Conservation (phyloP, 371 early-diverging fungal genomes). For the Rhizopus arrhizus region DNA sequence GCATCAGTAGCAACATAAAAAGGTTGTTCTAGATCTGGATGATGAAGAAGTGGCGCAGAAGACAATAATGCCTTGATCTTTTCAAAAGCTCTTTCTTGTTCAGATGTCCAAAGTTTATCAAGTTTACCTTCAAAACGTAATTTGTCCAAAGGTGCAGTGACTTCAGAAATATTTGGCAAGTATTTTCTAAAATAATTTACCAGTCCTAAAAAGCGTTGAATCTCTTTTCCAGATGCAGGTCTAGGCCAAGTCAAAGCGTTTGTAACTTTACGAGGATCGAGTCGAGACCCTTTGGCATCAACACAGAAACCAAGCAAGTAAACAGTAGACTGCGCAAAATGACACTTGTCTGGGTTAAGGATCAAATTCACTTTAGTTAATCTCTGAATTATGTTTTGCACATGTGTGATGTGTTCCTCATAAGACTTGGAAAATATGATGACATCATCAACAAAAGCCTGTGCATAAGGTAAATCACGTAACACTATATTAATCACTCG, state of each 20-base stretch:
- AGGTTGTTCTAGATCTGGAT: too few species aligned
- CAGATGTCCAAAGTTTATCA: background rate
- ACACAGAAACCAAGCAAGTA: constrained; percentile 22
- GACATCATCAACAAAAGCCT: constrained; percentile 20
- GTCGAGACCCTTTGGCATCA: constrained; percentile 9
- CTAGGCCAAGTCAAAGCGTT: constrained; percentile 20
- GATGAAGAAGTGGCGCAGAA: too few species aligned
- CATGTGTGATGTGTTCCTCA: constrained; percentile 12
- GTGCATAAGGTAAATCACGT: constrained; percentile 2
- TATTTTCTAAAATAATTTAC: constrained; percentile 28
- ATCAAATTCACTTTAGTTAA: constrained; percentile 23
- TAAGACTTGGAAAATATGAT: background rate
- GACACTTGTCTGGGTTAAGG: constrained; percentile 23
- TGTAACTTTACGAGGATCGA: constrained; percentile 19
- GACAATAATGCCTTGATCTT: too few species aligned
- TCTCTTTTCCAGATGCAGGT: constrained; percentile 21
- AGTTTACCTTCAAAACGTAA: constrained; percentile 13
- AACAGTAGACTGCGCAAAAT: constrained; percentile 8
- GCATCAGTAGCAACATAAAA: constrained; percentile 43
- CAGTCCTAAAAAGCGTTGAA: constrained; percentile 21
- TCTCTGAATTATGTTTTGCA: constrained; percentile 9
- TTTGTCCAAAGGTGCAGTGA: constrained; percentile 26
- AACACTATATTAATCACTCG: constrained; percentile 4
- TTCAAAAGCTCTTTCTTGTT: background rate
- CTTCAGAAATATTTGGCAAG: constrained; percentile 9